These are phyloP conservation scores for Puccinia triticina DNA, from an alignment of 1,284 basidiomycete genomes.

Conservation along the genomic window DNA sequence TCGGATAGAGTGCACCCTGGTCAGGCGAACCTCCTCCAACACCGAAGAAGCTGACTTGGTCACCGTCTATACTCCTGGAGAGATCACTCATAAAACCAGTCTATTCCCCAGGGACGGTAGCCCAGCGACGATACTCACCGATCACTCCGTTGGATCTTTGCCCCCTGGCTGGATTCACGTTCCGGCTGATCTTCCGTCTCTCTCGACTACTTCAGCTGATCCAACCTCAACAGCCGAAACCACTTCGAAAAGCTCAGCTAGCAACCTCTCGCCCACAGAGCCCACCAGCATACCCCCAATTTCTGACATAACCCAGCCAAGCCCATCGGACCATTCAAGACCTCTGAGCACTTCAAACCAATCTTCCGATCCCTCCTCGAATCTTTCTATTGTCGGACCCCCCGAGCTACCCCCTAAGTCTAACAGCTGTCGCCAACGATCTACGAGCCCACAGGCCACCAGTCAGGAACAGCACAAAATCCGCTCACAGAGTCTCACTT, in stretches of 20 bases:
- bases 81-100: conserved; percentile 37
- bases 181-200: background rate
- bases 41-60: conserved; percentile 37
- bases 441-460: background rate
- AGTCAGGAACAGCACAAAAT: conserved; percentile 16
- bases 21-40: conserved; percentile 10
- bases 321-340: background rate
- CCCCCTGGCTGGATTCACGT: conserved; percentile 37
- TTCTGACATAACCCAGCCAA: conserved; percentile 1
- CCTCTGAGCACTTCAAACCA: background rate
- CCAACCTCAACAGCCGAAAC: conserved; percentile 29
- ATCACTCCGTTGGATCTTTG: conserved; percentile 21
- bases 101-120: conserved; percentile 49
- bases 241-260: conserved; percentile 19
- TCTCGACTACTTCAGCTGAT: conserved; percentile 9
- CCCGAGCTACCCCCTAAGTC: conserved; percentile 9
- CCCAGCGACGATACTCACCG: conserved; percentile 27
- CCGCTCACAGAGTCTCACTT: conserved; percentile 30
- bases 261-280: conserved; percentile 5
- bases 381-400: background rate
- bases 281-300: conserved; percentile 20
- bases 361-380: background rate
- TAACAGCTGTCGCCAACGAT: conserved; percentile 24
- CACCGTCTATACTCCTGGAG: conserved; percentile 47
- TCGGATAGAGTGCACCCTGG: conserved; percentile 59